Evolutionary conservation across 2,329 filamentous ascomycete genomes (phyloP).

Genomic region (Arthroderma uncinatum): DNA sequence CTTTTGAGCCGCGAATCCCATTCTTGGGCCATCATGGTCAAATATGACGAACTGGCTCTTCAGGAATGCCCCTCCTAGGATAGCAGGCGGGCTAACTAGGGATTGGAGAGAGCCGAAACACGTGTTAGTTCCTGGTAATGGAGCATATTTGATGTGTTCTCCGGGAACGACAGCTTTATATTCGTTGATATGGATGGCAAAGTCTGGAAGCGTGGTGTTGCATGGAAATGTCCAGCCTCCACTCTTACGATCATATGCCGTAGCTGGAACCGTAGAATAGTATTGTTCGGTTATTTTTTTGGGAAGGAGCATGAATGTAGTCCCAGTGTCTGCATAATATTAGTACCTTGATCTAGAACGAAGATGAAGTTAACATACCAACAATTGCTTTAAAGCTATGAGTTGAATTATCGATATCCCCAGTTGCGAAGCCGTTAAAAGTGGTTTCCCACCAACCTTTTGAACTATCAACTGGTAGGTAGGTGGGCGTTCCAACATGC

Average conservation of each 20-base stretch:
- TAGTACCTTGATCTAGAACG: not conserved
- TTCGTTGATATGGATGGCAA: conserved; percentile 43
- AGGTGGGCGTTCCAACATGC: conserved; percentile 52
- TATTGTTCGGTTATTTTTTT: conserved; percentile 46
- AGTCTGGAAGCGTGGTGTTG: conserved; percentile 41
- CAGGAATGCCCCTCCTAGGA: conserved; percentile 50
- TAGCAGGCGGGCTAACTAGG: conserved; percentile 42
- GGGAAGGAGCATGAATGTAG: conserved; percentile 53
- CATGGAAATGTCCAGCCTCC: conserved; percentile 50
- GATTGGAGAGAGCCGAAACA: conserved; percentile 52
- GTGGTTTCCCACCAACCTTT: conserved; percentile 59
- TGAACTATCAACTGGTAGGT: conserved; percentile 49
- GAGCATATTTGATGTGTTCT: conserved; percentile 44
- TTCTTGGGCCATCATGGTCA: conserved; percentile 22
- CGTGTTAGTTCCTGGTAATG: conserved; percentile 28
- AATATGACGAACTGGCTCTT: conserved; percentile 52
- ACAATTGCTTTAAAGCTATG: not conserved
- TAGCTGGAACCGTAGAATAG: conserved; percentile 45
- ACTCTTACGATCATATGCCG: conserved; percentile 33
- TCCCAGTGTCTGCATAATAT: conserved; percentile 48
- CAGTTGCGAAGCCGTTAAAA: conserved; percentile 47
- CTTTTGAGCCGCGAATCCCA: conserved; percentile 11
- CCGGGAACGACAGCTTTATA: conserved; percentile 45
- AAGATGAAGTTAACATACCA: not conserved
- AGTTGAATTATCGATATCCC: conserved; percentile 19